These are phyloP conservation scores for Crithidia bombi DNA, from an alignment of 208 protist genomes.

Conservation along the genomic window DNA sequence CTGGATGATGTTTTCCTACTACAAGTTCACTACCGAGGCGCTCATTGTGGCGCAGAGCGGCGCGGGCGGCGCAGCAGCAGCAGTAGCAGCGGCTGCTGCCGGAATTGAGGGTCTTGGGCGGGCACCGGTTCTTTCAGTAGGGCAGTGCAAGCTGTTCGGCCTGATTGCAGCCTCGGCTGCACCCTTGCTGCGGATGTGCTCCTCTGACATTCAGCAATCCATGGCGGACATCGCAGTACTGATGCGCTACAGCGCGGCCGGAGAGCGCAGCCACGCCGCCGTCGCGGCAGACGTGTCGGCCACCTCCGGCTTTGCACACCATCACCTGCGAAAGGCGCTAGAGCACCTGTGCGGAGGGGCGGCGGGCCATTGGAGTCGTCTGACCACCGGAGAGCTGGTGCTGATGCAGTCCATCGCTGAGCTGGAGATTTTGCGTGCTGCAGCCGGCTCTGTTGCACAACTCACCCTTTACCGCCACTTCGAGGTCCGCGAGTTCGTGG, in stretches of 20 bases:
- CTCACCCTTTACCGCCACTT: conserved; percentile 80
- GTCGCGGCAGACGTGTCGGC: conserved; percentile 23
- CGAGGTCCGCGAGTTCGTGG: conserved; percentile 84
- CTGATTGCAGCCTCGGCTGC: conserved; percentile 62
- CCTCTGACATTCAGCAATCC: conserved; percentile 74
- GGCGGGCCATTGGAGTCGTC: conserved; percentile 34
- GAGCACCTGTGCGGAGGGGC: conserved; percentile 32
- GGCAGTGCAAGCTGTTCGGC: conserved; percentile 56
- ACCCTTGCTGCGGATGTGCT: conserved; percentile 82
- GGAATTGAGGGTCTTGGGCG: conserved; percentile 7
- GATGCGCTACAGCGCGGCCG: conserved; percentile 46
- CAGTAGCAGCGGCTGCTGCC: background rate
- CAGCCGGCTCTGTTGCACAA: conserved; percentile 72
- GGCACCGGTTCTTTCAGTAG: conserved; percentile 30
- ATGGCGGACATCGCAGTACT: conserved; percentile 74
- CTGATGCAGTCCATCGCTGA: conserved; percentile 65
- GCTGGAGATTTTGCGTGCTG: conserved; percentile 77
- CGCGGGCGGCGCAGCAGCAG: background rate
- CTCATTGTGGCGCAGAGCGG: conserved; percentile 32
- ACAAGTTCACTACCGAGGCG: conserved; percentile 70
- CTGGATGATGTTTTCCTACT: conserved; percentile 84
- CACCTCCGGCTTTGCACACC: conserved; percentile 19
- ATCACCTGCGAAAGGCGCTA: conserved; percentile 22
- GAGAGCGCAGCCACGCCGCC: conserved; percentile 20
- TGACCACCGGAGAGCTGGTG: conserved; percentile 72